Percentiles rank a stretch among this genome's conserved stretches.
phyloP scores from a whole-genome alignment of 208 protist species.

The Spongospora subterranea region DNA sequence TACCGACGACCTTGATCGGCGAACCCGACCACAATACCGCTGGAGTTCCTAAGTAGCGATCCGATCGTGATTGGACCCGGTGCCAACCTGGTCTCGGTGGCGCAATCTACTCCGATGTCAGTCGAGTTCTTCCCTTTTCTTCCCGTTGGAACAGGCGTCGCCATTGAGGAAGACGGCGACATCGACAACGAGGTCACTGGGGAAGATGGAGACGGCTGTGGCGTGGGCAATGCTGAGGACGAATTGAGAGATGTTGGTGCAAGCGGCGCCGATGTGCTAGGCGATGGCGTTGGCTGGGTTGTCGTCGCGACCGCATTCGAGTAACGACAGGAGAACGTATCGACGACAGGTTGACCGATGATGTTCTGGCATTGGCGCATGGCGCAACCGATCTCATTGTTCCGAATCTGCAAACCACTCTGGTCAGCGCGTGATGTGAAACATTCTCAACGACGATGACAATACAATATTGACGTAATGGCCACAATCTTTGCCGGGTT shows the following conservation, averaged over 20 bases:
- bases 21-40: too few relatives aligned
- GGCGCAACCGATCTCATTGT: conserved; percentile 23
- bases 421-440: conserved; percentile 26
- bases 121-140: too few relatives aligned
- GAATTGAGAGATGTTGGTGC: not conserved
- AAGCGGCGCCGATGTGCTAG: not conserved
- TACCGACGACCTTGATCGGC: too few relatives aligned
- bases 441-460: not conserved
- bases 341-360: not conserved
- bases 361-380: not conserved
- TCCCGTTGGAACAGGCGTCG: too few relatives aligned
- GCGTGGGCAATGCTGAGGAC: not conserved
- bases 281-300: not conserved
- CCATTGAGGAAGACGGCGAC: too few relatives aligned
- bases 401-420: not conserved
- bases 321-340: conserved; percentile 16
- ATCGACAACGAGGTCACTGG: too few relatives aligned
- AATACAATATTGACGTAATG: conserved; percentile 37
- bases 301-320: not conserved
- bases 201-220: too few relatives aligned
- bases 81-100: too few relatives aligned
- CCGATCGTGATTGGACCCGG: too few relatives aligned
- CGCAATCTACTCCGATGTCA: too few relatives aligned
- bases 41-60: too few relatives aligned
- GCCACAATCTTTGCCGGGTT: not conserved